These are phyloP conservation scores for Cordyceps farinosa DNA, from an alignment of 2,329 filamentous ascomycete genomes.

Conservation along the genomic window DNA sequence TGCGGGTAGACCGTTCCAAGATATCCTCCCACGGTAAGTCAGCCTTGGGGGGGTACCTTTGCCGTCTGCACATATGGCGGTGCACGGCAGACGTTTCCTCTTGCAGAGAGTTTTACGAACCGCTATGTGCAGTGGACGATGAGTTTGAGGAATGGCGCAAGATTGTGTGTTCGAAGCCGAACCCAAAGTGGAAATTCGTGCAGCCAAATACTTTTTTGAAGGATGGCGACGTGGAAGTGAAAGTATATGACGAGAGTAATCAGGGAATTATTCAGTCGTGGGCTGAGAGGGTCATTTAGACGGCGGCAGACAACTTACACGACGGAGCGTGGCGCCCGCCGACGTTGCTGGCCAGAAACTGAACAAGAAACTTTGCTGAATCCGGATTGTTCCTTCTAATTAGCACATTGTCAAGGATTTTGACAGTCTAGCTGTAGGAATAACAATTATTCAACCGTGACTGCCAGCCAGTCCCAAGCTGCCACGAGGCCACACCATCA, in stretches of 20 bases:
- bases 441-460: too few species aligned
- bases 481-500: too few species aligned
- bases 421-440: too few species aligned
- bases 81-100: slow-evolving; percentile 3
- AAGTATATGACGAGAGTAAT: background rate
- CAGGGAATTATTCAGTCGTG: slow-evolving; percentile 8
- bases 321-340: too few species aligned
- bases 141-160: background rate
- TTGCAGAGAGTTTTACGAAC: background rate
- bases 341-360: too few species aligned
- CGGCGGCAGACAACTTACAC: background rate
- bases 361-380: too few species aligned
- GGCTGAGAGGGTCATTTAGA: slow-evolving; percentile 1
- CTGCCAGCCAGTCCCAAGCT: too few species aligned
- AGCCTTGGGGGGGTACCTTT: background rate
- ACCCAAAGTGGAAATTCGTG: background rate
- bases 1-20: background rate
- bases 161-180: background rate
- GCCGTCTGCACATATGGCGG: slow-evolving; percentile 5
- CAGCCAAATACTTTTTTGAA: slow-evolving; percentile 5
- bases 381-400: too few species aligned
- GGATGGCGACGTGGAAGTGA: background rate
- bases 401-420: too few species aligned
- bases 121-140: background rate
- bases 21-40: background rate